Percentiles rank a stretch among this genome's conserved stretches.
Conservation (phyloP, 1,284 basidiomycete species). For the Moesziomyces sp. region DNA sequence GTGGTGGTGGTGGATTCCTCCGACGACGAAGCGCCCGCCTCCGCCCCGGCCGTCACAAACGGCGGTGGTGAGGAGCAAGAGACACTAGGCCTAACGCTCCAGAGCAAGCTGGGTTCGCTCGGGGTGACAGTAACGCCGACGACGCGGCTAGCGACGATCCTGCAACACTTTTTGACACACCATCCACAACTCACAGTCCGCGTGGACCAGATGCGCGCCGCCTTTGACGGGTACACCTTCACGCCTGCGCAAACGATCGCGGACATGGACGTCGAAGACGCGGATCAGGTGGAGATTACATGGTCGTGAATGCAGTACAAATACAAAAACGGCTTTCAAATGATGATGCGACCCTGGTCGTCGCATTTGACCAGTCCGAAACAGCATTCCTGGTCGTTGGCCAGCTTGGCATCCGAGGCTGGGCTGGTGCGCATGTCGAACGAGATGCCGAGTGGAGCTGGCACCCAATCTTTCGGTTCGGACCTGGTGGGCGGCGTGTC, state of each 20-base stretch:
- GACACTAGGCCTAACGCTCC: constrained; percentile 36
- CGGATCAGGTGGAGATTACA: constrained; percentile 27
- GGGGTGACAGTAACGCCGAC: constrained; percentile 45
- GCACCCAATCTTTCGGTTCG: neutral
- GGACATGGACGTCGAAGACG: constrained; percentile 50
- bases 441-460: constrained; percentile 7
- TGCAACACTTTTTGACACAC: constrained; percentile 38
- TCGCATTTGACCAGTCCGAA: constrained; percentile 48
- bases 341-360: constrained; percentile 27
- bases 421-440: constrained; percentile 17
- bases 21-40: constrained; percentile 13
- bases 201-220: constrained; percentile 4
- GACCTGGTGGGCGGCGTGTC: too few relatives aligned
- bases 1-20: constrained; percentile 20
- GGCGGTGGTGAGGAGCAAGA: constrained; percentile 5
- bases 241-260: constrained; percentile 16
- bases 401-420: neutral
- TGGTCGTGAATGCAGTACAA: constrained; percentile 10
- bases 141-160: constrained; percentile 36
- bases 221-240: constrained; percentile 42
- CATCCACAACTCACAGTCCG: constrained; percentile 2
- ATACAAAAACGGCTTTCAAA: constrained; percentile 6
- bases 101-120: constrained; percentile 24
- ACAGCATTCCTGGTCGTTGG: constrained; percentile 29
- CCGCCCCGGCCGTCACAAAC: neutral